Base-by-base conservation (phyloP, 2,329 filamentous ascomycete genomes). In the Mariannaea sp. region DNA sequence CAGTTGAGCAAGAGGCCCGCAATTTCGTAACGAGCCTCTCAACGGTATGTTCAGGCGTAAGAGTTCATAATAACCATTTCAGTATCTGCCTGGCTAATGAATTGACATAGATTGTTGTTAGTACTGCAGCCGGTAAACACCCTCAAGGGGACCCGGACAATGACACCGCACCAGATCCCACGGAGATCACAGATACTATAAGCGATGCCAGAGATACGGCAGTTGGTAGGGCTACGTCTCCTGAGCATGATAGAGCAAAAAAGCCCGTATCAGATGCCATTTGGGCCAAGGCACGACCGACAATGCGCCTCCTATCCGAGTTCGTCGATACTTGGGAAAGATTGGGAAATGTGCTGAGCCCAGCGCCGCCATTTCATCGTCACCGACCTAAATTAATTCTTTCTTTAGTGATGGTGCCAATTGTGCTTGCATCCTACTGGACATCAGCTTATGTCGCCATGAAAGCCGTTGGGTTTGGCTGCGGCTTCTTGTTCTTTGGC, bases 401-500 rank as follows among this genome's bases (percentile, higher is more conserved):
- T 1, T 82, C 80, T 1, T 70, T 70, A 1, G 71, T 82, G 3
- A 66, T 89, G 1, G 66, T 75, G 0, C 82, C 84, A 0, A 38
- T 84, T 0, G 67, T 86, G 0, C 62, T 85, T 0, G 60, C 73
- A 2, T 84, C 84, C 0, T 66, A 82, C 3, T 74, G 86, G 22
- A 74, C 79, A 0, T 80, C 78, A 0, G 79, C 83, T 0, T 84
- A 88, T 59, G 77, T 83, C 69, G 73, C 87, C 17, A 73, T 82
- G 36, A 94, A 93, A 66, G 80, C 80, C 2, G 70, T 81, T 2
- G 86, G 84, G 0, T 87, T 94, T 47, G 75, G 82, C 6, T 59
- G 83, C n/a, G 91, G 91, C 0, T 84, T 92, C 58, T 81, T 76
- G 2, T 91, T 95, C 75, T 96, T 95, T 58, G 89, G 88, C 1